Evolutionary conservation across 2,329 filamentous ascomycete genomes (phyloP), one percentile per base, ranked within the genome.

Genomic region (Botrytis elliptica): DNA sequence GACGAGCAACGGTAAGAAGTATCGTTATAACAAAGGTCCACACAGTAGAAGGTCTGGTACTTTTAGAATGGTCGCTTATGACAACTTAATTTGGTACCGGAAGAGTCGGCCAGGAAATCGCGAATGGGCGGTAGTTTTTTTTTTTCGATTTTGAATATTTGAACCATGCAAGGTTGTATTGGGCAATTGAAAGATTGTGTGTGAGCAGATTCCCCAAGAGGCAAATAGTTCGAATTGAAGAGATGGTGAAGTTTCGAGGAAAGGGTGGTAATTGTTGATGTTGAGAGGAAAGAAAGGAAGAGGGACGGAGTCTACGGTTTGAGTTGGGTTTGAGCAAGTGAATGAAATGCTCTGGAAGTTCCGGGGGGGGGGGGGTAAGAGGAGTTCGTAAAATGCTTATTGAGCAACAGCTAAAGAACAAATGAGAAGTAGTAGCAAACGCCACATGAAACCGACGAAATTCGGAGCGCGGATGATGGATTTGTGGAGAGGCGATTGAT

Each of bases 101-200:
- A 73, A 73, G 38, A 73, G 71, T 69, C 71, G 71, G 71, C 66
- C 52, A 73, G 71, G 55, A 73, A 55, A 69, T 73, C 29, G 71
- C 63, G 62, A 52, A 68, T 67, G 36, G 63, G 71, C 63, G 49
- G 46, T 59, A 66, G 16, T 20, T 59, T 33, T 55, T 29, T 29
- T 29, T 57, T 25, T 18, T 46, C 22, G 33, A 33, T 33, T 33
- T 33, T 33, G 42, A 68, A 68, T 60, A 25, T 68, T 42, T 68
- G 36, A 73, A 40, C 64, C 71, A 68, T 72, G 70, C 44, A 68
- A 46, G 64, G 64, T 46, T 33, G 18, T 38, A 68, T 14, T 40
- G 49, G n/a, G 38, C 18, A 71, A 49, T 52, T 63, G 59, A 33
- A 52, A 52, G 59, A 65, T 71, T 52, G 33, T 52, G 40, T 40